phyloP scores from a whole-genome alignment of 805 yeast genomes.

The Zygoascus flipseniorum region DNA sequence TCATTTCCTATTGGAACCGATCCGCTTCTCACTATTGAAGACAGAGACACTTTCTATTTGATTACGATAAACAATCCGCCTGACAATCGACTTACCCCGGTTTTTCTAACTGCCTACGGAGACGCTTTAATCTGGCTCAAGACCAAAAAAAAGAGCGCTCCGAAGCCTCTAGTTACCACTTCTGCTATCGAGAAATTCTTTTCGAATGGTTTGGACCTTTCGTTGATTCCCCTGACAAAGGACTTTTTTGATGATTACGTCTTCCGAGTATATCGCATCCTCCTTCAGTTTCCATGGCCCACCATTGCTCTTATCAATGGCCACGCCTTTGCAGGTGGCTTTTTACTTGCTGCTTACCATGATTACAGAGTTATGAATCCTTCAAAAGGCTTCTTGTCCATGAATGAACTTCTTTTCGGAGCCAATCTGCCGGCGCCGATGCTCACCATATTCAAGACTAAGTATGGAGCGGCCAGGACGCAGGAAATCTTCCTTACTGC shows the following conservation, averaged over 20 bases:
- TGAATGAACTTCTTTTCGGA: constrained; percentile 33
- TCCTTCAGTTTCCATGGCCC: constrained; percentile 33
- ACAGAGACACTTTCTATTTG: constrained; percentile 22
- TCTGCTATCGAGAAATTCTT: constrained; percentile 30
- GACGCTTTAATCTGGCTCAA: constrained; percentile 27
- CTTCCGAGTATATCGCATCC: constrained; percentile 26
- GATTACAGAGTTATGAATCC: constrained; percentile 35
- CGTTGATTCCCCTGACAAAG: constrained; percentile 26
- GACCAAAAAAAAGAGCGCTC: constrained; percentile 12
- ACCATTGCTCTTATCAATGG: constrained; percentile 33
- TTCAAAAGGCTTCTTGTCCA: constrained; percentile 29
- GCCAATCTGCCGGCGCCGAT: constrained; percentile 30
- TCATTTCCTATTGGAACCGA: constrained; percentile 10
- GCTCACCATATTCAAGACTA: constrained; percentile 27
- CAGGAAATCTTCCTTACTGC: constrained; percentile 28
- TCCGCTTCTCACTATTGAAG: constrained; percentile 39
- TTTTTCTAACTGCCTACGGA: constrained; percentile 25
- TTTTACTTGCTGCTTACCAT: constrained; percentile 30
- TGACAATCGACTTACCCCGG: constrained; percentile 30
- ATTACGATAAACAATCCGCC: constrained; percentile 27
- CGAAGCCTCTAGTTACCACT: constrained; percentile 31
- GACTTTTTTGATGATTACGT: constrained; percentile 27
- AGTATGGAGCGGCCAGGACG: constrained; percentile 23
- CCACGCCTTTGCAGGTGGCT: constrained; percentile 36
- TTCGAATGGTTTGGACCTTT: constrained; percentile 33